phyloP scores from a whole-genome alignment of 177 flowering plant genomes.

The Vitis hybrid region DNA sequence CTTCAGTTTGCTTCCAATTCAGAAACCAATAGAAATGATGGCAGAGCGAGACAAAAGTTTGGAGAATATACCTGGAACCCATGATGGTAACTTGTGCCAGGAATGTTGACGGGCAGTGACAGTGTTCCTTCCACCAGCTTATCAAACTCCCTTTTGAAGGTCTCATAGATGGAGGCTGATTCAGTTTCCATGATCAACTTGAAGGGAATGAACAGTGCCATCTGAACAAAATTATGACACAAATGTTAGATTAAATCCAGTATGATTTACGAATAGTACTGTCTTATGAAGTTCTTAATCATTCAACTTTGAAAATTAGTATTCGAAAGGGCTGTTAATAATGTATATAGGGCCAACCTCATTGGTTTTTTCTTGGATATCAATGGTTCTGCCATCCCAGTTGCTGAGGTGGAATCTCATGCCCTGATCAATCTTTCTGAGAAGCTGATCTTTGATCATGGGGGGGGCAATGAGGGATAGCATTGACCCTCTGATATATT shows the following conservation, averaged over 20 bases:
- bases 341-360: constrained; percentile 34
- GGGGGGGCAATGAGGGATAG: constrained; percentile 49
- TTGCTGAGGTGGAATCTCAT: constrained; percentile 55
- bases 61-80: constrained; percentile 51
- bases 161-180: constrained; percentile 32
- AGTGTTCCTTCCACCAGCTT: constrained; percentile 64
- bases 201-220: constrained; percentile 57
- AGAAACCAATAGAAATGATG: not conserved
- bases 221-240: constrained; percentile 33
- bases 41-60: not conserved
- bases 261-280: not conserved
- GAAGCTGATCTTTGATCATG: constrained; percentile 50
- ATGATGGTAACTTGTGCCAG: constrained; percentile 55
- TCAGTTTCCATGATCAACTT: constrained; percentile 52
- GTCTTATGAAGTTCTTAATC: too few species aligned
- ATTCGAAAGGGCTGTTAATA: too few species aligned
- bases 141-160: constrained; percentile 54
- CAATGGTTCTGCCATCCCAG: constrained; percentile 53
- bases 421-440: constrained; percentile 52
- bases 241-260: not conserved
- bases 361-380: constrained; percentile 64
- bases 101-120: constrained; percentile 72
- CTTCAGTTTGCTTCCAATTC: too few species aligned
- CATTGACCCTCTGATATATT: constrained; percentile 61
- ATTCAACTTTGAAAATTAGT: too few species aligned